Evolutionary conservation across 2,329 filamentous ascomycete genomes (phyloP), one percentile per base, ranked within the genome.

Genomic region (Mycosphaerelloides madeirae): DNA sequence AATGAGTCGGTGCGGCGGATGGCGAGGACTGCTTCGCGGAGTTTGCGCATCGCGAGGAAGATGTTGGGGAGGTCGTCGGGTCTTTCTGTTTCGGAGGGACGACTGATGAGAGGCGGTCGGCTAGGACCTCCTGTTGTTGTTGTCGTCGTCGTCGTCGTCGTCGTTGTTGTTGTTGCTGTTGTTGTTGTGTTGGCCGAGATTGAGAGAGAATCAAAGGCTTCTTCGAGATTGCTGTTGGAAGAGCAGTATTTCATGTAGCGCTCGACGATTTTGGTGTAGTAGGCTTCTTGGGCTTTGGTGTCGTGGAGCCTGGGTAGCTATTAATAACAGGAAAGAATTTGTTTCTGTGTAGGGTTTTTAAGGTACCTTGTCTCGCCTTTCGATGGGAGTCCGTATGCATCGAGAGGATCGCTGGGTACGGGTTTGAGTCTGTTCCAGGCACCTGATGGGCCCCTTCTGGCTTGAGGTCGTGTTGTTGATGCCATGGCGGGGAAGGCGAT

Each of bases 161-260:
- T 31, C 18, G 39, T 40, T 38, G 29, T 31, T 38, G 31, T n/a
- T 16, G 25, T 38, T 31, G 32, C 34, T 3, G 33, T 29, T 31
- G 44, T 33, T 6, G 28, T 20, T 6, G 14, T 41, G 11, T 42
- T 29, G 28, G 51, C 44, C 33, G 47, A 39, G 41, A 76, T 53
- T 36, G 71, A 68, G 15, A 93, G 73, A 1, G 81, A 81, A 2
- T 83, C 78, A 62, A 95, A 90, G 43, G 86, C 83, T 38, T 78
- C 75, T 48, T 89, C 79, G 19, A 96, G 79, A 60, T 84, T 79
- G 44, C 82, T 79, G 13, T 81, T 80, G 29, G 83, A 76, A 38
- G 86, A 85, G 72, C 89, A 95, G 65, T 95, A 94, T 52, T 81
- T 80, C 79, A 95, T 84, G 69, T 95, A 96, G 38, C 88, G 81